phyloP scores from a whole-genome alignment of 345 rosid species.

The Linum usitatissimum region DNA sequence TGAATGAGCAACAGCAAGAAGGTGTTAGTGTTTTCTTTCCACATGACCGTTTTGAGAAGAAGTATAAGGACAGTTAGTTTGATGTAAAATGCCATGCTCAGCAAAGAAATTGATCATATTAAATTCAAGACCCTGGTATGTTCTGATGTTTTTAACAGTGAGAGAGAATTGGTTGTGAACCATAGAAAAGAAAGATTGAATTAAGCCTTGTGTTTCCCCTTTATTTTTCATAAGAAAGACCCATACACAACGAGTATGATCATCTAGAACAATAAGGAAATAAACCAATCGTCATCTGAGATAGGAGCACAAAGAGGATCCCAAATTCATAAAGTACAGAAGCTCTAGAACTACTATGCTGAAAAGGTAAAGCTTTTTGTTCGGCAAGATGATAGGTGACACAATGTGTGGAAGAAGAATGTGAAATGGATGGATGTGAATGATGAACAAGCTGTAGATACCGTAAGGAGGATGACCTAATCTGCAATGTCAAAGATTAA shows the following conservation, averaged over 20 bases:
- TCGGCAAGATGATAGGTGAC: background rate
- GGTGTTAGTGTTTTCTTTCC: background rate
- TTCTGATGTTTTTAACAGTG: background rate
- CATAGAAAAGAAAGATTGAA: background rate
- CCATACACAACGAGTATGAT: too few relatives aligned
- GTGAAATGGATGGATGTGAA: too few relatives aligned
- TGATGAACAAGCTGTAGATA: background rate
- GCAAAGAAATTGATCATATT: background rate
- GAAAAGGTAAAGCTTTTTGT: background rate
- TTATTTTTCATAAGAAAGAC: background rate
- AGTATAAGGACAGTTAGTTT: background rate
- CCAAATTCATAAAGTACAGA: background rate
- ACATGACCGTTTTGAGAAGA: background rate
- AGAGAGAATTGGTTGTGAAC: background rate
- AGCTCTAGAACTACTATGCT: background rate
- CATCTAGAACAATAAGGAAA: background rate
- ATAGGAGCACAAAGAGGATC: background rate
- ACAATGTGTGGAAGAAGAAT: background rate
- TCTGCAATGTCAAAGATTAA: background rate
- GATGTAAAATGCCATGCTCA: background rate
- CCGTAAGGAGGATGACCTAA: background rate
- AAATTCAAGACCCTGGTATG: background rate
- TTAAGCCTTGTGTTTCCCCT: background rate
- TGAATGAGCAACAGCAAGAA: background rate
- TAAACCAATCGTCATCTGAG: background rate